Evolutionary conservation across 139 green algal genomes (phyloP), one percentile per base, ranked within the genome.

Genomic region (Tetraselmis chui): DNA sequence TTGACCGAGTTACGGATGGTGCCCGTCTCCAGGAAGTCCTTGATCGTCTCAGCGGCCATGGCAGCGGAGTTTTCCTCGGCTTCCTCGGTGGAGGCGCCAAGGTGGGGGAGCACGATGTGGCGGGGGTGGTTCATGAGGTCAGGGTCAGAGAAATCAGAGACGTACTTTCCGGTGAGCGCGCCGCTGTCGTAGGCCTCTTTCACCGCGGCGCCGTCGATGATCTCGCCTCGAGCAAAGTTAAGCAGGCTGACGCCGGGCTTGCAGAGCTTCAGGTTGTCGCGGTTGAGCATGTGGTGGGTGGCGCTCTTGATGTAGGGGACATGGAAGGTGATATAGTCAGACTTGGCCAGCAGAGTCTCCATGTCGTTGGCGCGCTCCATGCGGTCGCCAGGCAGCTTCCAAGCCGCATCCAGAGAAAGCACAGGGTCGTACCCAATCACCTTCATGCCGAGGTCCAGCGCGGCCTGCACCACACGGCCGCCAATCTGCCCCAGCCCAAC

Each of bases 261-360:
- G 84, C 86, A 89, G 28, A 87, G 81, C 59, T 80, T 75, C 25
- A 91, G 59, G 76, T 85, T 86, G 27, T 83, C 82, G 76, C 79
- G 80, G 86, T 91, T 88, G 76, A 91, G 79, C 80, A 91, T 80
- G 82, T 91, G 88, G 83, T 91, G 88, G 2, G 88, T 91, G 83
- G 87, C 84, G 31, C 26, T 31, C 88, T 89, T 89, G 83, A 89
- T 89, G 80, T 89, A 88, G 24, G 82, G 82, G 79, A 86, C 82
- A 81, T 91, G 88, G 24, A 91, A 74, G 26, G 88, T 87, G 75
- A 91, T 87, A 81, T 87, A 91, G 84, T 91, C 88, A 0, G 84
- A 87, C 31, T 87, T 76, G 59, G 80, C 82, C 32, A 89, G 86
- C 32, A 91, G 84, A 1, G 89, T 86, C 26, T 91, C 83, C 30